Evolutionary conservation across 2,329 filamentous ascomycete genomes (phyloP).

Genomic region (Alternaria solani): DNA sequence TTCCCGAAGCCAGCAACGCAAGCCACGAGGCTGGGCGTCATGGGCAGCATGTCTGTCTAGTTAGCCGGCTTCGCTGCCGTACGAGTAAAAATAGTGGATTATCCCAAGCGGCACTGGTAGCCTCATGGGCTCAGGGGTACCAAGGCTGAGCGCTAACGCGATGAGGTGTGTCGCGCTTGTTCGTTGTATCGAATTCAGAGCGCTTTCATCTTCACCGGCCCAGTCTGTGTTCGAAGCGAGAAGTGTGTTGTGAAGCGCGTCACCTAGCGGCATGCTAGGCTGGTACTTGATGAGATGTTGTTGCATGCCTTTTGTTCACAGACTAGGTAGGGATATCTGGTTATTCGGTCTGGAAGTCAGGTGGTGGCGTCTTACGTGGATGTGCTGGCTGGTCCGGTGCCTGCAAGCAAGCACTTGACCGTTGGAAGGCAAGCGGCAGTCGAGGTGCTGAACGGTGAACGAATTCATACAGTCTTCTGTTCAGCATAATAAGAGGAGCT

Average conservation of each 20-base stretch:
- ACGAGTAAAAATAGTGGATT: slow-evolving; percentile 9
- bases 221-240: background rate
- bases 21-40: slow-evolving; percentile 8
- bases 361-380: background rate
- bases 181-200: slow-evolving; percentile 17
- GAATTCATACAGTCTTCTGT: background rate
- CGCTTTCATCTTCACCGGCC: background rate
- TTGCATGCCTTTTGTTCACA: background rate
- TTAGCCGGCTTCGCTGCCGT: background rate
- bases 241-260: background rate
- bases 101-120: slow-evolving; percentile 3
- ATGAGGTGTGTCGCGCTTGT: slow-evolving; percentile 2
- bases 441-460: background rate
- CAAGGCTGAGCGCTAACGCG: slow-evolving; percentile 6
- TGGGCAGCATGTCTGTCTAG: background rate
- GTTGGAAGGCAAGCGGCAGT: background rate
- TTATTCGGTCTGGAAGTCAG: background rate
- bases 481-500: background rate
- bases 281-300: background rate
- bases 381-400: background rate
- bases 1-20: background rate
- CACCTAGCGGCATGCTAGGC: background rate
- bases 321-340: background rate
- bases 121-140: background rate
- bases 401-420: background rate